Conservation (phyloP, 768 basidiomycete genomes). For the Boletales sp. region DNA sequence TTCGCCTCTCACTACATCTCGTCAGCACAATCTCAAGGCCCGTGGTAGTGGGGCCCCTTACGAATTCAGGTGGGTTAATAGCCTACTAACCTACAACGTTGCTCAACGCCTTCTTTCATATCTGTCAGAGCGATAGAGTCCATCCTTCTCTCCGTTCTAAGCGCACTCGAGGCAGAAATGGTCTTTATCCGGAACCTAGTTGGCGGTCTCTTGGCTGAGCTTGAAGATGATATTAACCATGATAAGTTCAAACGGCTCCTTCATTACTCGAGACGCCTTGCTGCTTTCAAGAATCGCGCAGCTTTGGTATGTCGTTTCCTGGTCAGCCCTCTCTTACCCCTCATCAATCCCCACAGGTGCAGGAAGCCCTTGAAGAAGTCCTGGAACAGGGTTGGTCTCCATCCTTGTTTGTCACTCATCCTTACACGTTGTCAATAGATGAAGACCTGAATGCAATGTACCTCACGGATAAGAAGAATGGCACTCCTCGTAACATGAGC, state of each 20-base stretch:
- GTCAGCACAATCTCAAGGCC: slow-evolving; percentile 77
- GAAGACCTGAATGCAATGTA: slow-evolving; percentile 97
- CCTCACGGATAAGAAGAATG: slow-evolving; percentile 78
- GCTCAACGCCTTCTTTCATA: slow-evolving; percentile 11
- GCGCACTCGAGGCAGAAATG: slow-evolving; percentile 95
- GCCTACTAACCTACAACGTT: slow-evolving; percentile 13
- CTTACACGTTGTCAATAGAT: slow-evolving; percentile 44
- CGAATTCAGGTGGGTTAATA: slow-evolving; percentile 69
- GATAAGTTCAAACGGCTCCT: slow-evolving; percentile 90
- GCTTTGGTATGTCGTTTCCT: slow-evolving; percentile 52
- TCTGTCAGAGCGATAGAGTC: slow-evolving; percentile 84
- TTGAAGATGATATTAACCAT: slow-evolving; percentile 94
- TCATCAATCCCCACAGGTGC: slow-evolving; percentile 50
- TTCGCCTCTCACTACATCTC: slow-evolving; percentile 9
- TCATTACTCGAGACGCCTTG: slow-evolving; percentile 86
- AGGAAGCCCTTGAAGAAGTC: slow-evolving; percentile 88
- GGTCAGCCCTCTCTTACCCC: neutral
- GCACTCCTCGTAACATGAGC: slow-evolving; percentile 51
- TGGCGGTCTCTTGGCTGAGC: slow-evolving; percentile 83
- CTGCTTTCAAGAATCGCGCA: slow-evolving; percentile 88
- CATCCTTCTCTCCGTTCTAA: slow-evolving; percentile 84
- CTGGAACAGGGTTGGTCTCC: slow-evolving; percentile 72
- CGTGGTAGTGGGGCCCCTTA: slow-evolving; percentile 72
- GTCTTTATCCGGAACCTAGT: slow-evolving; percentile 89
- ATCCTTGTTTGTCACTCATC: neutral